Evolutionary conservation across 345 rosid species (phyloP), one percentile per base, ranked within the genome.

Genomic region (Citrus sp.): DNA sequence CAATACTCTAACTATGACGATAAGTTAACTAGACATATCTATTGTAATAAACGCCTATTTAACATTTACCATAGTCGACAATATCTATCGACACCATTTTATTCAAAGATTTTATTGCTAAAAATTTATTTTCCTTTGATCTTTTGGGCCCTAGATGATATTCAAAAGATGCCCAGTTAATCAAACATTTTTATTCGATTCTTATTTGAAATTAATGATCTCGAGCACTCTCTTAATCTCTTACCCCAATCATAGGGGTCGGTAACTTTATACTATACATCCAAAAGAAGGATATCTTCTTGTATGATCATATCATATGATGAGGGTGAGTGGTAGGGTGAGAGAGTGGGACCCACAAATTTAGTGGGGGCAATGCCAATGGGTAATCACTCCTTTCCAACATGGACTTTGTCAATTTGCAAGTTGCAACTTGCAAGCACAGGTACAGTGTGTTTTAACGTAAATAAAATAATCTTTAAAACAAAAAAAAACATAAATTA

Each of bases 301-400:
- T 78, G 59, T 81, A 34, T 54, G 40, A 40, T 40, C 34, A 42
- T 56, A 22, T 56, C 82, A 73, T 62, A 72, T 79, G 79, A 73
- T 72, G 80, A 83, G 55, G 49, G 55, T 74, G 59, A 75, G 73
- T 80, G 81, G 79, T 66, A 27, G 49, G 70, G 42, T 21, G 4
- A 7, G 40, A 19, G 0, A 18, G 37, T 65, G 19, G 87, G 80
- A 46, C 69, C 86, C 40, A 21, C 37, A 66, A n/a, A 22, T 28
- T 69, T 32, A 80, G 83, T 82, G 88, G 87, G 88, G 86, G 75
- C 84, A 83, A 77, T 77, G 86, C 75, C 84, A 83, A 77, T 77
- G 70, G 85, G 83, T 24, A 81, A 81, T 82, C 87, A 49, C 74
- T 68, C 62, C 79, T 76, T 77, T 78, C 79, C 83, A 81, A 77